Conservation (phyloP, 345 rosid genomes). For the Citrus glauca region DNA sequence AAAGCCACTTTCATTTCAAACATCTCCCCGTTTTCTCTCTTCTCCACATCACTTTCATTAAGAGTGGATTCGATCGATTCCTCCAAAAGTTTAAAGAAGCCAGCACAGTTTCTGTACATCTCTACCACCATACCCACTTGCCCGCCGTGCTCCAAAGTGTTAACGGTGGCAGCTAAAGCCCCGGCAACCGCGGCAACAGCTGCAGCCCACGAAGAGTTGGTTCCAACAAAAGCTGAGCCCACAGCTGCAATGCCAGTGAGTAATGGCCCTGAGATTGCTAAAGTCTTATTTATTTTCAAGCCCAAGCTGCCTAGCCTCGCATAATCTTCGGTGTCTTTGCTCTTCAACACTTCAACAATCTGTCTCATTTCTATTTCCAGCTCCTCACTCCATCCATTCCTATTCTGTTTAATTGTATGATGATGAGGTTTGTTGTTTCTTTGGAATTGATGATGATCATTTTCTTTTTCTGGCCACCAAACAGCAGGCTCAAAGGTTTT, state of each 20-base stretch:
- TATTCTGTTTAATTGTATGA: background rate
- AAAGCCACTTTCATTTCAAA: constrained; percentile 25
- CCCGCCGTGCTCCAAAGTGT: constrained; percentile 39
- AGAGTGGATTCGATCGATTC: constrained; percentile 27
- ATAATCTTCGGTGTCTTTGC: constrained; percentile 39
- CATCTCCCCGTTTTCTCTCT: constrained; percentile 25
- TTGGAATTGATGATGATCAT: background rate
- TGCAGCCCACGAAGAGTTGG: background rate
- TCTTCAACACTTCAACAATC: constrained; percentile 26
- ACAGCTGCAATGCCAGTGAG: constrained; percentile 22
- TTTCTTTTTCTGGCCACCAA: constrained; percentile 22
- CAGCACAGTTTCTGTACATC: constrained; percentile 48
- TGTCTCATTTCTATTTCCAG: constrained; percentile 40
- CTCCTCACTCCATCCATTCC: constrained; percentile 35
- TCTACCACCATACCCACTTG: constrained; percentile 59
- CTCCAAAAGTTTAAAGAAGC: constrained; percentile 31
- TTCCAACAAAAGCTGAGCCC: background rate
- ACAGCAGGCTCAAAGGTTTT: constrained; percentile 19
- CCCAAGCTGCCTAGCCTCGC: constrained; percentile 36
- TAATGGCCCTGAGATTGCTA: constrained; percentile 43
- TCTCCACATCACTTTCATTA: constrained; percentile 17
- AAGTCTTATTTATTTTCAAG: constrained; percentile 36
- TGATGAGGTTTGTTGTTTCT: background rate
- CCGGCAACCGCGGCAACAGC: constrained; percentile 6
- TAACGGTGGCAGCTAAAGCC: constrained; percentile 29